Base-by-base conservation (phyloP, 371 early-diverging fungal genomes). In the Coemansia sp. region DNA sequence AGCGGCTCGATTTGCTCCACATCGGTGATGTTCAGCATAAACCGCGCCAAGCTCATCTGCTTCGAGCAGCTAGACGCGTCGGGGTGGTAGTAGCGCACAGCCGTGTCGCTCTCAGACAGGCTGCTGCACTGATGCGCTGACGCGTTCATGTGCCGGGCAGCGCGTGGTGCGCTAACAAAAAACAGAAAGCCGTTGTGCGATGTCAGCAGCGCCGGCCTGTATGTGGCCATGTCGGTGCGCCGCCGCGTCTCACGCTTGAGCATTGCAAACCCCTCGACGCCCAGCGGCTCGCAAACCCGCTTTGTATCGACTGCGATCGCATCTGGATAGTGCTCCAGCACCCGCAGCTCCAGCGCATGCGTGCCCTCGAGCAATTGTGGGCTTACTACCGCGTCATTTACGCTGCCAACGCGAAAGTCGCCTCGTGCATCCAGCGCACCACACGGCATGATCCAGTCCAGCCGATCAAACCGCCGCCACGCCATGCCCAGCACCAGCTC, bases 371-470 rank as follows among this genome's bases (percentile, higher is more conserved):
- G 48, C 10, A 74, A 52, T 48, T 69, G 62, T 11, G 74, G 74
- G 1, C 74, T 62, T 8, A 60, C 51, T 5, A 73, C 61, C 57
- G 16, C 31, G 49, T 59, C 64, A 32, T 70, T 65, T 16, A 57
- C 59, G 40, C 34, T 40, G 39, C 20, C 32, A 20, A 57, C 62
- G 5, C 32, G 42, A 35, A 65, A 58, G 13, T 52, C 39, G 5
- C 65, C 70, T 1, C 11, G 14, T 13, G 53, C 43, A 34, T 58
- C 69, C 11, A 62, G 52, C 20, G 58, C 62, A 4, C 70, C 70
- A 43, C 74, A 65, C 8, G 74, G 74, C 62, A 61, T 48, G 31
- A 65, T 57, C 74, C 74, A 74, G 49, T 69, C 66, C 2, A 74
- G 55, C 9, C 74, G 57, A 13, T 61, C 70, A 38, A 55, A 59